phyloP scores from a whole-genome alignment of 805 yeast species.

The Priceomyces fermenticarens region DNA sequence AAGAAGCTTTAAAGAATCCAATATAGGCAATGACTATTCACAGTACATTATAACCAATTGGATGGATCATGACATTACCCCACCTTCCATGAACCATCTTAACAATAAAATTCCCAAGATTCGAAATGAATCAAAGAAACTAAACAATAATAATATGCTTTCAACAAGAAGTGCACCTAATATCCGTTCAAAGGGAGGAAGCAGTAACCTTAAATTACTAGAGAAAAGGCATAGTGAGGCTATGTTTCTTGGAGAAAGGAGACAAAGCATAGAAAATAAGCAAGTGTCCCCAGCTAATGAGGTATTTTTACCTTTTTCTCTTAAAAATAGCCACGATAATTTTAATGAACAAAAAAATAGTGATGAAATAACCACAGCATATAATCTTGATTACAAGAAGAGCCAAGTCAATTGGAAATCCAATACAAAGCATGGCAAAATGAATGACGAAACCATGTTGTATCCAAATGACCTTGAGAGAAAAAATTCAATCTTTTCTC shows the following conservation, averaged over 20 bases:
- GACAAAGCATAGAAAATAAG: too few relatives aligned
- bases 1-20: conserved; percentile 6
- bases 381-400: not conserved
- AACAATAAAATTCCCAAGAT: not conserved
- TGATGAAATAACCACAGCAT: too few relatives aligned
- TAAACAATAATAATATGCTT: not conserved
- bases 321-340: conserved; percentile 48
- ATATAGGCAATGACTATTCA: conserved; percentile 5
- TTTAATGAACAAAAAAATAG: conserved; percentile 46
- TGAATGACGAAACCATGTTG: conserved; percentile 1
- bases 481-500: too few relatives aligned
- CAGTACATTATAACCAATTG: conserved; percentile 13
- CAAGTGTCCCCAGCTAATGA: too few relatives aligned
- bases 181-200: conserved; percentile 3
- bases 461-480: too few relatives aligned
- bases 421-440: not conserved
- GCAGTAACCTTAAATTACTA: not conserved
- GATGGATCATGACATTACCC: conserved; percentile 13
- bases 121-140: not conserved
- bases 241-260: too few relatives aligned
- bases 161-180: not conserved
- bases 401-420: not conserved
- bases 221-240: too few relatives aligned
- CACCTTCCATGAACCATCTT: conserved; percentile 4
- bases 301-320: too few relatives aligned